A percentile compares a stretch with the other conserved stretches of the same genome.
phyloP scores from a whole-genome alignment of 2,329 filamentous ascomycete species.

The Apiospora hydei region DNA sequence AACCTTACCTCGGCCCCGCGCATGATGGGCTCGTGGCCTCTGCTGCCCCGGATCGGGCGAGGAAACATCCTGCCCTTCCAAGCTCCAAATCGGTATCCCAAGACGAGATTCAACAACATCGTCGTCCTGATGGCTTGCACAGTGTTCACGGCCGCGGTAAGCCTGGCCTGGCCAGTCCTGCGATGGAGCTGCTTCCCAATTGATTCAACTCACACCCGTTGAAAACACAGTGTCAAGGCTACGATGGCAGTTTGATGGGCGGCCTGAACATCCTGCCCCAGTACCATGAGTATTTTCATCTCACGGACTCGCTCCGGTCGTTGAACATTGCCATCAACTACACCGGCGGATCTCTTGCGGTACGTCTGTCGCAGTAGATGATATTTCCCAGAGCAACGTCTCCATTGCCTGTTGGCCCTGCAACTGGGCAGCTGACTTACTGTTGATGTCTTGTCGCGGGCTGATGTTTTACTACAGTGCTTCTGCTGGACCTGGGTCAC shows the following conservation, averaged over 20 bases:
- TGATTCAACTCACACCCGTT: neutral
- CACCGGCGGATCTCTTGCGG: constrained; percentile 36
- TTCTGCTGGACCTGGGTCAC: constrained; percentile 34
- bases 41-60: neutral
- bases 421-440: too few relatives aligned
- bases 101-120: neutral
- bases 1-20: neutral
- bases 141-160: constrained; percentile 10
- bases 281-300: constrained; percentile 42
- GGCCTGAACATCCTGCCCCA: constrained; percentile 44
- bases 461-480: neutral
- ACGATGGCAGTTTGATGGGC: constrained; percentile 26
- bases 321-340: constrained; percentile 41
- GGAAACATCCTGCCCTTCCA: constrained; percentile 14
- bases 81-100: neutral
- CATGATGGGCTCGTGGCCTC: neutral
- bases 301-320: constrained; percentile 43
- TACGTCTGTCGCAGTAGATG: neutral
- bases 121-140: constrained; percentile 16
- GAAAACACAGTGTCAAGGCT: constrained; percentile 18
- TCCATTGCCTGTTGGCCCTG: neutral
- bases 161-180: neutral
- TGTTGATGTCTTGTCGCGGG: neutral
- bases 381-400: too few relatives aligned
- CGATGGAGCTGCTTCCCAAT: too few relatives aligned